Conservation (phyloP, 2,329 filamentous ascomycete species). For the Hypoxylon sp. region DNA sequence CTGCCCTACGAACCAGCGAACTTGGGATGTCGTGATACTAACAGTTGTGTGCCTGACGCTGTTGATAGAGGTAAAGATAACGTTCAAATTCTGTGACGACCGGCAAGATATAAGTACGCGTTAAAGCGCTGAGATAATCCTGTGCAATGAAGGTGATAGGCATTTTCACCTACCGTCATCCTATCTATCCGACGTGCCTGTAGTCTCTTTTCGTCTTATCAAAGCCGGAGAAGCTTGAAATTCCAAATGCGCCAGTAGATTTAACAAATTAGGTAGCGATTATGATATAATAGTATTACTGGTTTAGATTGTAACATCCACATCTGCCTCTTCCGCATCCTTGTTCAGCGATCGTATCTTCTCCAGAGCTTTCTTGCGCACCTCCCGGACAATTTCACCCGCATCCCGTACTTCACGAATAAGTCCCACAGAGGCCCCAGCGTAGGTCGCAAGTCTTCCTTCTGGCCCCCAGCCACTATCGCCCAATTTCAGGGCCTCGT, state of each 20-base stretch:
- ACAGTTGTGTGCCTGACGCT: background rate
- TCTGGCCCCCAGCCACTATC: constrained; percentile 8
- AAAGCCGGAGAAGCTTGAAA: background rate
- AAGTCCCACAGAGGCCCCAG: constrained; percentile 27
- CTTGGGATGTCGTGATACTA: background rate
- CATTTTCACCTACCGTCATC: background rate
- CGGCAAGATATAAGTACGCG: background rate
- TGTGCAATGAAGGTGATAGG: background rate
- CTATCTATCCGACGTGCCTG: background rate
- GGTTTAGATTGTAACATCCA: background rate
- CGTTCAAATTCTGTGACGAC: background rate
- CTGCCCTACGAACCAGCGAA: too few relatives aligned
- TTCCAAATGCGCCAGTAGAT: background rate
- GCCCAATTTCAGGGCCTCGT: constrained; percentile 11
- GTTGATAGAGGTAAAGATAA: background rate
- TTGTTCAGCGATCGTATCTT: background rate
- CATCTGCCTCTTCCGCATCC: background rate
- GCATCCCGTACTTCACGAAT: constrained; percentile 23
- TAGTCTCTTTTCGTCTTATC: background rate
- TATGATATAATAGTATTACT: background rate
- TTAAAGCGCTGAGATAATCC: background rate
- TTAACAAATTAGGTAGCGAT: background rate
- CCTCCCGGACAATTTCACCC: background rate
- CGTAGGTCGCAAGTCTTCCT: constrained; percentile 21
- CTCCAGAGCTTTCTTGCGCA: background rate